Evolutionary conservation across 148 eudicot genomes (phyloP).

Genomic region (Euryodendron excelsum): DNA sequence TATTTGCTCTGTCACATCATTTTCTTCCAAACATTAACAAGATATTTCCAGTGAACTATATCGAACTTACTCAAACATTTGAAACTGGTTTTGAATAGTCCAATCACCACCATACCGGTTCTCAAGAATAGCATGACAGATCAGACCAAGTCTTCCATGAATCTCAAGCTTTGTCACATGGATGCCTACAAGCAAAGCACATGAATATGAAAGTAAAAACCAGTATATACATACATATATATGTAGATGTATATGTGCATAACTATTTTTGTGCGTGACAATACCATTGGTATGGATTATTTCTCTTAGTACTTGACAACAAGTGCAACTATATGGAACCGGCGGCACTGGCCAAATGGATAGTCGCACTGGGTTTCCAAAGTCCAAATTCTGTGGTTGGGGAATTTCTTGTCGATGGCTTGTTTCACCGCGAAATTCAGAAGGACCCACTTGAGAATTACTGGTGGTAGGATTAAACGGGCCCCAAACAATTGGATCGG

Average conservation of each 20-base stretch:
- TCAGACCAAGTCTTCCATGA: constrained; percentile 57
- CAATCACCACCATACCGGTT: not conserved
- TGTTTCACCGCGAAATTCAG: not conserved
- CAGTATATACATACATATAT: not conserved
- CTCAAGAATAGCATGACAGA: constrained; percentile 53
- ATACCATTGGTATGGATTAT: constrained; percentile 54
- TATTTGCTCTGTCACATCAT: too few relatives aligned
- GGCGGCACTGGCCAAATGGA: constrained; percentile 14
- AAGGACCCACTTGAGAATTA: not conserved
- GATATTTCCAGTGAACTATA: too few relatives aligned
- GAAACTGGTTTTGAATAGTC: constrained; percentile 13
- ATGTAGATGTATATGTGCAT: too few relatives aligned
- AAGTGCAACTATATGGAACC: constrained; percentile 35
- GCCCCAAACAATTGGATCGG: not conserved
- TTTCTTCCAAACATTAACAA: too few relatives aligned
- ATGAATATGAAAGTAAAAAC: not conserved
- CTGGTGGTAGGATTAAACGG: too few relatives aligned
- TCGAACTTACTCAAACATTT: constrained; percentile 55
- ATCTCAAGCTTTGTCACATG: constrained; percentile 48
- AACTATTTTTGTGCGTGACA: too few relatives aligned
- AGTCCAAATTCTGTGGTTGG: not conserved
- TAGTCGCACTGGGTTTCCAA: constrained; percentile 17
- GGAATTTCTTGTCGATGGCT: constrained; percentile 6
- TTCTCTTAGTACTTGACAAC: constrained; percentile 61
- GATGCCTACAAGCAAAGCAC: constrained; percentile 22